These are phyloP conservation scores for Boletus rubropictus DNA, from an alignment of 768 basidiomycete species.

Conservation along the genomic window DNA sequence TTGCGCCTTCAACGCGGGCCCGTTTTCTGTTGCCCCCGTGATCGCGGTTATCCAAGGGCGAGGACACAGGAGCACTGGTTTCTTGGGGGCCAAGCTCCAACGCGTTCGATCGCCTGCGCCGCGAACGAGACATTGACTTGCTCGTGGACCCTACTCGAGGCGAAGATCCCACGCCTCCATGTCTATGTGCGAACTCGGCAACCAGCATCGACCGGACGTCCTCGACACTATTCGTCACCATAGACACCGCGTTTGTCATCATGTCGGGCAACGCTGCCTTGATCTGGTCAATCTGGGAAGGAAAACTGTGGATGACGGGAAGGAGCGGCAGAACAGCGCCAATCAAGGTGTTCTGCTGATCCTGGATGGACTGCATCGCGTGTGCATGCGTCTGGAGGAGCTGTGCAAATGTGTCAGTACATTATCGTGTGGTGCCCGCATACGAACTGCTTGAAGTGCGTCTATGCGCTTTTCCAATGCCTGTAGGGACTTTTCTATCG, in stretches of 20 bases:
- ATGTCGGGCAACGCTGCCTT: conserved; percentile 15
- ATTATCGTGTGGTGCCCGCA: background rate
- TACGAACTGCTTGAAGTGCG: conserved; percentile 45
- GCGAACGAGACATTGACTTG: background rate
- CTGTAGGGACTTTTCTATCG: conserved; percentile 35
- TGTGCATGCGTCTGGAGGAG: conserved; percentile 50
- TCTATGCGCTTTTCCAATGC: conserved; percentile 52
- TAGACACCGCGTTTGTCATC: conserved; percentile 16
- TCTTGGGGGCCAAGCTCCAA: background rate
- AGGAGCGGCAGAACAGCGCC: conserved; percentile 52
- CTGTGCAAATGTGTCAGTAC: conserved; percentile 28
- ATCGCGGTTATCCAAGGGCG: conserved; percentile 9
- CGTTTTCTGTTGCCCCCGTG: conserved; percentile 10
- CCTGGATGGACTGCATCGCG: conserved; percentile 52
- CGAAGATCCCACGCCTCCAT: background rate
- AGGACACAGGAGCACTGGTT: background rate
- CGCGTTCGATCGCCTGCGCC: conserved; percentile 1
- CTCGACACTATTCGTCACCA: conserved; percentile 14
- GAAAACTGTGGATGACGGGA: conserved; percentile 55
- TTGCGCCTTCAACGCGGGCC: conserved; percentile 8
- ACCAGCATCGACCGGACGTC: conserved; percentile 10
- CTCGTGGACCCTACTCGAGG: conserved; percentile 4
- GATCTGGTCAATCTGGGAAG: conserved; percentile 43
- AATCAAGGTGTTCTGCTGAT: conserved; percentile 29
- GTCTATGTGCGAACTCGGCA: conserved; percentile 1